phyloP scores from a whole-genome alignment of 106 monocot species.

The Narthecium ossifragum region DNA sequence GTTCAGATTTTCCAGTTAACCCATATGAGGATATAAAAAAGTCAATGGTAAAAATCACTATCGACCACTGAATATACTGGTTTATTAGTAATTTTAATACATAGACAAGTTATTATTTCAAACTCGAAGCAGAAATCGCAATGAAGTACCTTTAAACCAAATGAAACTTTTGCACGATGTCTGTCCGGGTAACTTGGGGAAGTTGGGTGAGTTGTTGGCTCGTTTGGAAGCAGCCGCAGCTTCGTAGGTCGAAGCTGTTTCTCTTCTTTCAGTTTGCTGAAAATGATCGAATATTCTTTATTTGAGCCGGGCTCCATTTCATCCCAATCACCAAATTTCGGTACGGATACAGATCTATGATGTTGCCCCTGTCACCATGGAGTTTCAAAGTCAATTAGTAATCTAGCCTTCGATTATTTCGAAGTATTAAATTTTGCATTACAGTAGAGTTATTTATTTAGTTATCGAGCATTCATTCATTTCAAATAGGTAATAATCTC shows the following conservation, averaged over 20 bases:
- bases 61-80: no score
- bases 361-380: conserved; percentile 11
- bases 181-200: neutral
- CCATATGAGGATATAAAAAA: no score
- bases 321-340: conserved; percentile 41
- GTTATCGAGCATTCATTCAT: no score
- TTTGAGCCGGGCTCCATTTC: conserved; percentile 12
- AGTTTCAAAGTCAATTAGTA: neutral
- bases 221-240: neutral
- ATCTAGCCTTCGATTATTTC: neutral
- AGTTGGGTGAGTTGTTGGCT: neutral
- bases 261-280: conserved; percentile 40
- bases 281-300: conserved; percentile 26
- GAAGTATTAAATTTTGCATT: neutral
- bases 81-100: neutral
- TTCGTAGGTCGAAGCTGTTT: conserved; percentile 14
- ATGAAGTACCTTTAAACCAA: neutral
- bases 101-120: neutral
- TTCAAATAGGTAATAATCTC: no score
- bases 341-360: conserved; percentile 20
- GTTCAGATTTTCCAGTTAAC: no score
- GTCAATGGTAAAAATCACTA: no score
- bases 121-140: neutral
- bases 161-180: neutral
- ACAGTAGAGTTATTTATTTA: neutral